Evolutionary conservation across 2,329 filamentous ascomycete species (phyloP).

Genomic region (Paecilomyces sp.): DNA sequence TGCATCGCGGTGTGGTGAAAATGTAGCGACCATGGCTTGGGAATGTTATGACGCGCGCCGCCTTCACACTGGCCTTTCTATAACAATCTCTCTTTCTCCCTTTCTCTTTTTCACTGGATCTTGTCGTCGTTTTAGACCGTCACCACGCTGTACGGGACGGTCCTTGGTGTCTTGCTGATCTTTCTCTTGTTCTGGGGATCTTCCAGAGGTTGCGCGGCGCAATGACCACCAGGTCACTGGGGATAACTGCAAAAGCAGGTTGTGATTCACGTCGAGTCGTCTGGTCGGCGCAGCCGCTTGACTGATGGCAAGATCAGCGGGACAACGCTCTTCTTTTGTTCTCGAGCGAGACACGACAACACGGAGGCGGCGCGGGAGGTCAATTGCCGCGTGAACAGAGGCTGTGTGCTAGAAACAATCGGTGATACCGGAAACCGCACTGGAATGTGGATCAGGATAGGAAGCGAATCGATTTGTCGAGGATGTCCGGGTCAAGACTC

Average conservation of each 20-base stretch:
- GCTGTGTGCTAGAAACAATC: constrained; percentile 6
- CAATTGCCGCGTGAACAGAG: constrained; percentile 6
- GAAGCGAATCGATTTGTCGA: constrained; percentile 10
- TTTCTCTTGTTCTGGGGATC: neutral
- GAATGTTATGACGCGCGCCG: constrained; percentile 4
- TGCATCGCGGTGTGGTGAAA: constrained; percentile 43
- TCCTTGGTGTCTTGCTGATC: neutral
- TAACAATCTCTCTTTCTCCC: neutral
- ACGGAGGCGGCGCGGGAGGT: neutral
- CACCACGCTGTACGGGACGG: neutral
- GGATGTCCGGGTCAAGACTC: constrained; percentile 10
- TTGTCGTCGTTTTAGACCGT: neutral
- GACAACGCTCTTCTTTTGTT: neutral
- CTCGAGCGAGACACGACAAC: neutral
- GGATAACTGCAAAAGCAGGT: neutral
- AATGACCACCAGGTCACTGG: neutral
- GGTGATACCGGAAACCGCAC: constrained; percentile 7
- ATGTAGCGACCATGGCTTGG: constrained; percentile 38
- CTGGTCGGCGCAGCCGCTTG: neutral
- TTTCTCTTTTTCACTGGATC: neutral
- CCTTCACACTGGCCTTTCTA: neutral
- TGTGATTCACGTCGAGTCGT: neutral
- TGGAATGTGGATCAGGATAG: constrained; percentile 19
- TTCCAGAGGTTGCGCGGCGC: neutral
- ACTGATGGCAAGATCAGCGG: neutral